These are phyloP conservation scores for Flueggea neowawraea DNA, from an alignment of 441 rosid genomes.

Conservation along the genomic window DNA sequence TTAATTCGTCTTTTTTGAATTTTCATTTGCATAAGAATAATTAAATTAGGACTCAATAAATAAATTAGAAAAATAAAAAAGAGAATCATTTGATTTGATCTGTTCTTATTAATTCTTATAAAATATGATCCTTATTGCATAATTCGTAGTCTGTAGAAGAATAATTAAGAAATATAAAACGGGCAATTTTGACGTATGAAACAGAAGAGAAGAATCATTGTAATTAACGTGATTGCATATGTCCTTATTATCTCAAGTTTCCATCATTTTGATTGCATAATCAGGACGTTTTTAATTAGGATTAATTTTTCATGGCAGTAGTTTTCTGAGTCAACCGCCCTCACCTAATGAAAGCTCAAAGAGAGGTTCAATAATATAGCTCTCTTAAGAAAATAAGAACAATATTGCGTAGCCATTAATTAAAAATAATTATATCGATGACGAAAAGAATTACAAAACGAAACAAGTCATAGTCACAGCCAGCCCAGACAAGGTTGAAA, in stretches of 20 bases:
- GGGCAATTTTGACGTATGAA: background rate
- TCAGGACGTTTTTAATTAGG: too few relatives aligned
- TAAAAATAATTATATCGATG: background rate
- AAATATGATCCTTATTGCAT: too few relatives aligned
- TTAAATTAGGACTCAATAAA: too few relatives aligned
- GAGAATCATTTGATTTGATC: too few relatives aligned
- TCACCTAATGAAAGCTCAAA: slow-evolving; percentile 10
- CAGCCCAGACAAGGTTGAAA: slow-evolving; percentile 21
- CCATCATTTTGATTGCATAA: background rate
- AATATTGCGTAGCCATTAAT: background rate
- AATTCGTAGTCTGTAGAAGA: too few relatives aligned
- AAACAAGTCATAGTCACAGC: slow-evolving; percentile 18
- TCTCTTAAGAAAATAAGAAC: background rate
- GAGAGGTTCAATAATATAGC: too few relatives aligned
- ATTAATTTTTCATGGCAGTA: slow-evolving; percentile 9
- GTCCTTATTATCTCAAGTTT: background rate
- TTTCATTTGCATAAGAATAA: too few relatives aligned
- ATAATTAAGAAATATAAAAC: too few relatives aligned
- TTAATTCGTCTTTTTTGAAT: too few relatives aligned
- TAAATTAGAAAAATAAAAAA: too few relatives aligned
- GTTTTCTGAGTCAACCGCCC: slow-evolving; percentile 23
- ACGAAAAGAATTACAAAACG: background rate
- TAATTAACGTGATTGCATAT: too few relatives aligned
- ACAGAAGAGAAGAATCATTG: background rate
- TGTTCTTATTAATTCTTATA: too few relatives aligned